phyloP scores from a whole-genome alignment of 192 early-diverging fungal genomes.

The Backusella tarrabulga region DNA sequence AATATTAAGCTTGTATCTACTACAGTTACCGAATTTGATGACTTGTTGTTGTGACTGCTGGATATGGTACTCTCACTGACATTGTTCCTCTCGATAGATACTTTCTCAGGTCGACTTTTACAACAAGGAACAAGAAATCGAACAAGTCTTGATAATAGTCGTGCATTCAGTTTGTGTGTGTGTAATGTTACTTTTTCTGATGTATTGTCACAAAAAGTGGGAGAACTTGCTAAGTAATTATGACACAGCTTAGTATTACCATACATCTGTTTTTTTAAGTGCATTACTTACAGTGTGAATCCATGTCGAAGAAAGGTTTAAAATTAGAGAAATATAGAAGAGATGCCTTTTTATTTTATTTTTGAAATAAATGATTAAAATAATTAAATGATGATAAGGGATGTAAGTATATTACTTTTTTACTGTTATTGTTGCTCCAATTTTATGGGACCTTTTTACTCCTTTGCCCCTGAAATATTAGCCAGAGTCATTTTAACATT shows the following conservation, averaged over 20 bases:
- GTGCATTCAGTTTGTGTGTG: background rate
- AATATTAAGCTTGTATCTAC: background rate
- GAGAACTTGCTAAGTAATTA: background rate
- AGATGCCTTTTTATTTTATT: background rate
- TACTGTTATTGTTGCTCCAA: background rate
- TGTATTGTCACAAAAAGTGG: background rate
- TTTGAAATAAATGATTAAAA: background rate
- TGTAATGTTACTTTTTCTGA: constrained; percentile 2
- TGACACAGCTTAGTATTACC: background rate
- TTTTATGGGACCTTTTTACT: background rate
- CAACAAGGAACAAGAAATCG: background rate
- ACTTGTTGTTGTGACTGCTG: background rate
- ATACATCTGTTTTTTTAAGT: background rate
- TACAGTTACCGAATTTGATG: background rate
- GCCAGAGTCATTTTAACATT: background rate
- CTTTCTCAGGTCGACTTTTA: background rate
- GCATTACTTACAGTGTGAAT: background rate
- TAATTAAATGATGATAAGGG: background rate
- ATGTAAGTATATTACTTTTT: background rate
- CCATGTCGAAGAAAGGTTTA: background rate
- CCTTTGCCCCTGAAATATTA: background rate
- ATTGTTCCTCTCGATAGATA: background rate
- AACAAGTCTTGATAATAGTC: background rate
- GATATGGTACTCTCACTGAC: background rate
- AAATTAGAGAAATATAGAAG: background rate